Conservation (phyloP, 352 stramenopile species). For the Globisporangium recalcitrans region DNA sequence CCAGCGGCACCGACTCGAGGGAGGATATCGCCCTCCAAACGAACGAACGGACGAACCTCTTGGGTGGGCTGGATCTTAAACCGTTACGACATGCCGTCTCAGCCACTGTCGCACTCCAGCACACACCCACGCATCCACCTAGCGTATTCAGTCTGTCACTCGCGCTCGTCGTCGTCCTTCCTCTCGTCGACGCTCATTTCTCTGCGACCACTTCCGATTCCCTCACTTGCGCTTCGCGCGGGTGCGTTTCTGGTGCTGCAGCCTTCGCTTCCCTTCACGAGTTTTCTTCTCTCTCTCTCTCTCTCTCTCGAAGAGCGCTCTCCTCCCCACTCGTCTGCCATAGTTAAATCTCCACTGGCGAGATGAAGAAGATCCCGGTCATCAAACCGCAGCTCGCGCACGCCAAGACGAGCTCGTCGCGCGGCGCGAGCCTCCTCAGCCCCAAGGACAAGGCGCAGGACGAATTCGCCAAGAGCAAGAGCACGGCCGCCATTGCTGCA, state of each 20-base stretch:
- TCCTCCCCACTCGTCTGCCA: background rate
- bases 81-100: background rate
- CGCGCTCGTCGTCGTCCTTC: background rate
- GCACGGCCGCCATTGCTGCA: background rate
- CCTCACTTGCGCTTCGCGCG: background rate
- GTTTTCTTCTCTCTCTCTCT: too few species aligned
- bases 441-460: background rate
- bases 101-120: background rate
- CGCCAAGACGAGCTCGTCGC: constrained; percentile 29
- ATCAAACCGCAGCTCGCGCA: constrained; percentile 23
- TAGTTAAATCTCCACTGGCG: background rate
- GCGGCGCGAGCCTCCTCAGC: constrained; percentile 13
- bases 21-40: too few species aligned
- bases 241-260: constrained; percentile 9
- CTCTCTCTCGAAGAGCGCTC: too few species aligned
- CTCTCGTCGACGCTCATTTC: background rate
- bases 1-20: too few species aligned
- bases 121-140: too few species aligned
- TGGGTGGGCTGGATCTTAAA: background rate
- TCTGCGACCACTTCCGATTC: background rate
- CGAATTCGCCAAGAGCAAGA: background rate
- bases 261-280: too few species aligned
- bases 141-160: background rate
- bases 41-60: background rate
- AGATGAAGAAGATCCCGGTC: constrained; percentile 29